Evolutionary conservation across 108 stramenopile species (phyloP), one percentile per base, ranked within the genome.

Genomic region (Ochromonas danica): DNA sequence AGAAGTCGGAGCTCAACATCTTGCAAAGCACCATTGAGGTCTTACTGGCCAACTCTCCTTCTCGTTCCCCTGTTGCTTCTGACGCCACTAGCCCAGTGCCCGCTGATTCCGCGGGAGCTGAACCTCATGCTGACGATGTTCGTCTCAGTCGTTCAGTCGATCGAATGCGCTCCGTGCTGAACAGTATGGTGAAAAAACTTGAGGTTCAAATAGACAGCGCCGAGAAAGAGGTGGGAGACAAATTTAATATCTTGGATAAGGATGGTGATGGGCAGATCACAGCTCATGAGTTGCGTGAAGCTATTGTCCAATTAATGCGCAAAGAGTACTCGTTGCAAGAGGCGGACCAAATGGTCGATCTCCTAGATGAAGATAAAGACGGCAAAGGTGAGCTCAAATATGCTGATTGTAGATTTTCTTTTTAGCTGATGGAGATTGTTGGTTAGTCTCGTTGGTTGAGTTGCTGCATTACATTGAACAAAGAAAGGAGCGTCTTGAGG

Each of bases 201-300:
- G 95, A 97, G 85, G 80, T 85, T 6, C 93, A 96, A 78, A 89
- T 98, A 33, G 85, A 92, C 39, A 86, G 90, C 78, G 92, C 91
- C 25, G 92, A 97, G 65, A 87, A 88, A 42, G 90, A 90, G 61
- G 94, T 98, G 80, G 97, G 97, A 27, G 93, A 95, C 81, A 95
- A 94, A 81, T 91, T 98, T 70, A 93, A 96, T 65, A 85, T 94
- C 72, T 85, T 98, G n/a, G 98, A 98, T 87, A 91, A 92, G 67
- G 98, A 98, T 87, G 82, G 82, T 61, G 97, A 98, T 86, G 97
- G 94, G 40, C 87, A 94, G 42, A 45, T 98, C 14, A 83, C 90
- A 33, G 71, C 74, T 42, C 92, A 93, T 80, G 97, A 98, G 77
- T 87, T 97, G 87, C 88, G 89, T 3, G 87, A 89, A 60, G 89